Conservation (phyloP, 768 basidiomycete species). For the Tricholoma furcatifolium region DNA sequence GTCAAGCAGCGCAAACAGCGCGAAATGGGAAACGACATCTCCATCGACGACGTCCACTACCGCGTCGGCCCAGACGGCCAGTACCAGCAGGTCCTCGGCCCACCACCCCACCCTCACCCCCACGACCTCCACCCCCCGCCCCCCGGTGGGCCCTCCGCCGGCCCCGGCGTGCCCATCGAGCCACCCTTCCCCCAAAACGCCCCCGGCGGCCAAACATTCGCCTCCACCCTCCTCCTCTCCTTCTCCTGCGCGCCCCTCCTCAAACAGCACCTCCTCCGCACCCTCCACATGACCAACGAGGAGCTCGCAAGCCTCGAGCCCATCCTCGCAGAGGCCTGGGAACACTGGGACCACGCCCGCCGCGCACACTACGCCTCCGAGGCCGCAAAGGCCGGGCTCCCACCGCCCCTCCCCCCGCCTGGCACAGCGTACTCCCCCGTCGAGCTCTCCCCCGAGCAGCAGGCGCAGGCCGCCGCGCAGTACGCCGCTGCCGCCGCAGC, state of each 20-base stretch:
- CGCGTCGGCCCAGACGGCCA: constrained; percentile 49
- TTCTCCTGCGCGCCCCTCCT: constrained; percentile 73
- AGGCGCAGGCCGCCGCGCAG: constrained; percentile 8
- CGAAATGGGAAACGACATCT: constrained; percentile 76
- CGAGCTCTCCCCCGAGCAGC: constrained; percentile 20
- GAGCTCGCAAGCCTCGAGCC: constrained; percentile 79
- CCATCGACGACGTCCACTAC: constrained; percentile 68
- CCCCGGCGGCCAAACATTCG: constrained; percentile 73
- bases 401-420: constrained; percentile 25
- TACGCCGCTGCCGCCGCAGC: constrained; percentile 20
- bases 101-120: constrained; percentile 26
- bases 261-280: constrained; percentile 73
- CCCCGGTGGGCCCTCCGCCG: constrained; percentile 40
- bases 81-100: constrained; percentile 38
- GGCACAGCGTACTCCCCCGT: constrained; percentile 19
- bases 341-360: constrained; percentile 78
- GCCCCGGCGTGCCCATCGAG: constrained; percentile 38
- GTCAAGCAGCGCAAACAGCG: constrained; percentile 81
- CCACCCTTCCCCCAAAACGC: constrained; percentile 63
- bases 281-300: constrained; percentile 73
- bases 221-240: constrained; percentile 72
- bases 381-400: constrained; percentile 32
- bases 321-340: constrained; percentile 81
- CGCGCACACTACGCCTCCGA: constrained; percentile 42
- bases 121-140: constrained; percentile 34